Conservation (phyloP, 2,329 filamentous ascomycete genomes). For the Penicillium frequentans region DNA sequence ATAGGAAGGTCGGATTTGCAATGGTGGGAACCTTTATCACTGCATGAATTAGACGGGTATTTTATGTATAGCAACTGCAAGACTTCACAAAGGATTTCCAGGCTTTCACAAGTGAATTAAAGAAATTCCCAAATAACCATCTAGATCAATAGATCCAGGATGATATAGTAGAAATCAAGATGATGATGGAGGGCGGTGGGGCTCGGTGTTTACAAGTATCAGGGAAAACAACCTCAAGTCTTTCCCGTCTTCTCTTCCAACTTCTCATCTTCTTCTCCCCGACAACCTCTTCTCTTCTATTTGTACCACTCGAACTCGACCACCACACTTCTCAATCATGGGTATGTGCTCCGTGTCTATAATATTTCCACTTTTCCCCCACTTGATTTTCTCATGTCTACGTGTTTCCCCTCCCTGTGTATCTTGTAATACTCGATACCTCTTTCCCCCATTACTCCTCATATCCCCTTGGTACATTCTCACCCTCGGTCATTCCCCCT, state of each 20-base stretch:
- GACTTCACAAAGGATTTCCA: background rate
- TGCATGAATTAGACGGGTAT: background rate
- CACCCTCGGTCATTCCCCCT: slow-evolving; percentile 19
- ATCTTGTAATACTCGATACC: slow-evolving; percentile 20
- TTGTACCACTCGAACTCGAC: background rate
- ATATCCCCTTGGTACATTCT: slow-evolving; percentile 21
- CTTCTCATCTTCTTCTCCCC: background rate
- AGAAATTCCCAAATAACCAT: background rate
- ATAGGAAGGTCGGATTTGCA: background rate
- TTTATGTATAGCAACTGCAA: background rate
- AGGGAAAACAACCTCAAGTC: background rate
- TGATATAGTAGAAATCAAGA: no score
- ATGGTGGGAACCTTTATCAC: background rate
- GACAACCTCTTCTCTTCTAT: background rate
- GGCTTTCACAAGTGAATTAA: background rate
- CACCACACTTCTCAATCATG: background rate
- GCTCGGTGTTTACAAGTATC: slow-evolving; percentile 1
- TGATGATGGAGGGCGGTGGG: background rate
- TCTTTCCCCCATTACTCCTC: slow-evolving; percentile 6
- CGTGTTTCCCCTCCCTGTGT: slow-evolving; percentile 8
- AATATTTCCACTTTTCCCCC: background rate
- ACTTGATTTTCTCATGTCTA: background rate
- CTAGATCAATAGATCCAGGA: background rate
- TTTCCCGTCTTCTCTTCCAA: background rate
- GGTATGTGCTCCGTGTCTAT: background rate